Base-by-base conservation (phyloP, 352 stramenopile genomes). In the Globisporangium apiculatum region DNA sequence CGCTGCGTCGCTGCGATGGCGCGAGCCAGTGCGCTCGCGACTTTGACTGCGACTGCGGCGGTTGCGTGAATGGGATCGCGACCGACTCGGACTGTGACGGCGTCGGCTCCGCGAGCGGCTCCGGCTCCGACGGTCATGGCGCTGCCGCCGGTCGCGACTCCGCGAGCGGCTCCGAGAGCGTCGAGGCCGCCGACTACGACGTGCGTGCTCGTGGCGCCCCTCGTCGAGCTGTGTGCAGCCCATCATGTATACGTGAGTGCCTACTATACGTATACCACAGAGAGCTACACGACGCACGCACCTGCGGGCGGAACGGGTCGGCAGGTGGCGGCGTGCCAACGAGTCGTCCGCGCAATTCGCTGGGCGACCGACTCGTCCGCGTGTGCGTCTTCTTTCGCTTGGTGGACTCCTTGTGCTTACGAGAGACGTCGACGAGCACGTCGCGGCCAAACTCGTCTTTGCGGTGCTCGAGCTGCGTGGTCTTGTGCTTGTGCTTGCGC, bases 361-460 rank as follows among this genome's bases (percentile, higher is more conserved):
- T 60, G 11, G 38, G 41, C 38, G 59, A 60, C 35, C 70, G 74
- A 10, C 51, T 65, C 3, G 11, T 61, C 14, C 57, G 38, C 48
- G 65, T 57, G 5, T 62, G 73, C 37, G 64, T 68, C 35, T 63
- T 57, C 50, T 68, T 67, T 17, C 55, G 58, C 48, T 71, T 66
- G 37, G 72, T 62, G 31, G 64, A 38, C 5, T 52, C 40, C 38
- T 65, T 71, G 11, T 31, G 58, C 46, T 64, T 76, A 10, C 42
- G 40, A 48, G 67, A 61, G 7, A 71, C 51, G 11, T 70, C 65
- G 17, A 35, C 51, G 15, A 47, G 42, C 17, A 91, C 57, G 48
- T 92, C 83, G 5, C 84, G 82, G 31, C 84, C 84, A 59, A 92
- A 94, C 52, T 94, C 84, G 59, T 94, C 84, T 54, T 90, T 91